Conservation (phyloP, 148 eudicot genomes). For the Camellia granthamiana region DNA sequence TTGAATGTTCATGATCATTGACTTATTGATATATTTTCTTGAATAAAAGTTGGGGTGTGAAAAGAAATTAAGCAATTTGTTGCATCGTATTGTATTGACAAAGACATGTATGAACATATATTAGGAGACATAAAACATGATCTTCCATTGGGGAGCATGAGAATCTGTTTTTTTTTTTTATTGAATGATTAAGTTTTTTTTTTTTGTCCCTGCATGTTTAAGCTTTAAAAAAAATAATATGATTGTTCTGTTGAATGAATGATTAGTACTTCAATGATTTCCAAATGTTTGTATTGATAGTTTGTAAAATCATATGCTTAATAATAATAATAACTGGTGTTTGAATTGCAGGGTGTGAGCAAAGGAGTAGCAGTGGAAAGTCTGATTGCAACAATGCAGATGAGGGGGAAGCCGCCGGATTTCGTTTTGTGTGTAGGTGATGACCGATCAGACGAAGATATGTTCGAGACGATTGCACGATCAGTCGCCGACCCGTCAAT, state of each 20-base stretch:
- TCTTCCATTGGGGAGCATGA: too few species aligned
- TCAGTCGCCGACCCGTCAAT: constrained; percentile 27
- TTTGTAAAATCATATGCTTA: background rate
- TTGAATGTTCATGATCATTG: constrained; percentile 3
- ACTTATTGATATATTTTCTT: background rate
- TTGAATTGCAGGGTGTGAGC: constrained; percentile 64
- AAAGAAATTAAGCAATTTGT: too few species aligned
- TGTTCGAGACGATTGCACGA: constrained; percentile 45
- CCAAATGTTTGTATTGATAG: background rate
- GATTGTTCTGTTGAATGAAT: too few species aligned
- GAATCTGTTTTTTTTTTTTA: too few species aligned
- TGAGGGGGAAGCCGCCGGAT: constrained; percentile 33
- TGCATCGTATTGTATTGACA: too few species aligned
- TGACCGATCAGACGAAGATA: constrained; percentile 56
- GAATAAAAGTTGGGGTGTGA: background rate
- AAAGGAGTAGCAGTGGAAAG: constrained; percentile 63
- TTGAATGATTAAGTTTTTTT: too few species aligned
- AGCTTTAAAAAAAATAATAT: too few species aligned
- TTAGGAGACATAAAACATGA: too few species aligned
- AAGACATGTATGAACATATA: too few species aligned
- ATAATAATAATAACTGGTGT: background rate
- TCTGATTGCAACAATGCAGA: constrained; percentile 34
- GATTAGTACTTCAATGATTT: too few species aligned
- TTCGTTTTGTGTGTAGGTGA: constrained; percentile 55
- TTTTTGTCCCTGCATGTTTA: too few species aligned